phyloP scores from a whole-genome alignment of 2,329 filamentous ascomycete genomes.

The Aureobasidium sp. region DNA sequence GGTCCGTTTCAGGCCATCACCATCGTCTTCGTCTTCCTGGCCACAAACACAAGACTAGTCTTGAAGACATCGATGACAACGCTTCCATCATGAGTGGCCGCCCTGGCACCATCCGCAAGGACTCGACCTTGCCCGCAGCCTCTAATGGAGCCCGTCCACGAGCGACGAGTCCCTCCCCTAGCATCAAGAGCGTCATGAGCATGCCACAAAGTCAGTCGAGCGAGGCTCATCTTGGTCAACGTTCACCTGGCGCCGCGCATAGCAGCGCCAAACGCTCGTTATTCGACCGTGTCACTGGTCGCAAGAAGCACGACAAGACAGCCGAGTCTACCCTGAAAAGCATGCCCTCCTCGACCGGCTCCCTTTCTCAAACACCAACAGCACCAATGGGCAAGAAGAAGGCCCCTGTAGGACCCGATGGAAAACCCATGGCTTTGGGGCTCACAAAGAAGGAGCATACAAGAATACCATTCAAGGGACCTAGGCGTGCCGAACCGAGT shows the following conservation, averaged over 20 bases:
- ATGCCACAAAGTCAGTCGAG: constrained; percentile 39
- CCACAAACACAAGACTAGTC: constrained; percentile 61
- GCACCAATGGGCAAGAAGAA: constrained; percentile 16
- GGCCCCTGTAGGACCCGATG: constrained; percentile 15
- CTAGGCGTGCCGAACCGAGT: constrained; percentile 40
- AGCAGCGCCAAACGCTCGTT: constrained; percentile 46
- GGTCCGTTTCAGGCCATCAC: neutral
- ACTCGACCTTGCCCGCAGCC: constrained; percentile 17
- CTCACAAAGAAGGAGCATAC: constrained; percentile 24
- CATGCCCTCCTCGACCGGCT: constrained; percentile 35
- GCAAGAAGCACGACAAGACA: constrained; percentile 39
- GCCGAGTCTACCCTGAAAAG: constrained; percentile 32
- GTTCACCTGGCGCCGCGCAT: constrained; percentile 47
- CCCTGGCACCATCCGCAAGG: constrained; percentile 6
- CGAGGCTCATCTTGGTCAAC: constrained; percentile 38
- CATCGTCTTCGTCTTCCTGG: constrained; percentile 57
- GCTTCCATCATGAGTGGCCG: constrained; percentile 19
- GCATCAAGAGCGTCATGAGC: constrained; percentile 53
- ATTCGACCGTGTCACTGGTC: constrained; percentile 47
- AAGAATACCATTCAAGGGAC: constrained; percentile 49
- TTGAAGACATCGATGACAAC: constrained; percentile 45
- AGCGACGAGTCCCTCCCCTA: constrained; percentile 71
- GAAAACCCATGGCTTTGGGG: constrained; percentile 16
- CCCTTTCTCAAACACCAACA: constrained; percentile 28
- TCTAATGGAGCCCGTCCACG: constrained; percentile 48